These are phyloP conservation scores for Trapa incisa DNA, from an alignment of 345 rosid species.

Conservation along the genomic window DNA sequence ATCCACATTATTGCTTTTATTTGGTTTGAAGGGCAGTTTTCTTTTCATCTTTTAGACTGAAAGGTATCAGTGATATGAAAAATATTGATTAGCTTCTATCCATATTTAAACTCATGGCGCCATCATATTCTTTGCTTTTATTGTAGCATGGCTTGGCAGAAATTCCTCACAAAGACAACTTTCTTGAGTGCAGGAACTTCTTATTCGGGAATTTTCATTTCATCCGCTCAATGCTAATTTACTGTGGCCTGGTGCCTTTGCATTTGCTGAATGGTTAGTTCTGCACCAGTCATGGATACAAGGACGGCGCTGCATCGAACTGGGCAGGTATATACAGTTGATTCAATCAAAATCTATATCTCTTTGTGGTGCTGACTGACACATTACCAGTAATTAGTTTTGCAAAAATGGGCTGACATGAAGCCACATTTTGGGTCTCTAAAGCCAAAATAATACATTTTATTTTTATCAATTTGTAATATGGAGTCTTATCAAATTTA, in stretches of 20 bases:
- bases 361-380: not conserved
- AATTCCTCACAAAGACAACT: too few relatives aligned
- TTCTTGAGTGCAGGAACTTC: slow-evolving; percentile 48
- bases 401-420: not conserved
- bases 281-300: slow-evolving; percentile 31
- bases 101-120: not conserved
- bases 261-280: slow-evolving; percentile 85
- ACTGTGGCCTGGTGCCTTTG: slow-evolving; percentile 94
- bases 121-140: not conserved
- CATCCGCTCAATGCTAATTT: slow-evolving; percentile 92
- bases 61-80: not conserved
- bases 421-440: not conserved
- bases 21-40: not conserved
- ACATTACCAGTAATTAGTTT: not conserved
- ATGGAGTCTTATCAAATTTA: not conserved
- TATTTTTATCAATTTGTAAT: not conserved
- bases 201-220: slow-evolving; percentile 70
- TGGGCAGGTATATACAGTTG: slow-evolving; percentile 53
- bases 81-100: not conserved
- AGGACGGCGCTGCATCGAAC: slow-evolving; percentile 61
- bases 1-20: not conserved
- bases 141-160: not conserved
- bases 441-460: not conserved
- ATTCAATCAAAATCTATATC: not conserved
- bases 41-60: too few relatives aligned